Conservation (phyloP, 2,329 filamentous ascomycete genomes). For the Aspergillus floridensis region DNA sequence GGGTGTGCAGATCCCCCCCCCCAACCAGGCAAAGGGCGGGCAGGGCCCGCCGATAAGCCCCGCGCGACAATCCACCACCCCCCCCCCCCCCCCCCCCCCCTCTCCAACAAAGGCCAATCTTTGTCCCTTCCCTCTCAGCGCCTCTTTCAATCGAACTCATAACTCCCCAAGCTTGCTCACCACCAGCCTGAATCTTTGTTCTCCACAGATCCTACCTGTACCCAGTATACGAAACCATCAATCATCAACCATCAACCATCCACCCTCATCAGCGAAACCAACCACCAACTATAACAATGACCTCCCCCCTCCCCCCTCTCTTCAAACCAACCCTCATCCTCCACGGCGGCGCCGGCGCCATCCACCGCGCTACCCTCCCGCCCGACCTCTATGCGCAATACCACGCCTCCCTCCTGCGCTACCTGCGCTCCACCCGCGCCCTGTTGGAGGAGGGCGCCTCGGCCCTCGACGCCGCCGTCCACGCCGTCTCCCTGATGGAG, state of each 20-base stretch:
- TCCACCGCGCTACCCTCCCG: slow-evolving; percentile 59
- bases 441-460: slow-evolving; percentile 48
- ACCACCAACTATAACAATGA: neutral
- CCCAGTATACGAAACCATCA: neutral
- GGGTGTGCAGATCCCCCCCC: too few relatives aligned
- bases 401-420: slow-evolving; percentile 59
- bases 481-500: slow-evolving; percentile 74
- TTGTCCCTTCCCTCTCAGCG: too few relatives aligned
- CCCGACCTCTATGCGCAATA: slow-evolving; percentile 59
- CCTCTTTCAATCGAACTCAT: too few relatives aligned
- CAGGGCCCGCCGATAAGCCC: too few relatives aligned
- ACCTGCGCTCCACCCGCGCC: slow-evolving; percentile 52
- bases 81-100: too few relatives aligned
- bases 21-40: neutral
- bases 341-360: slow-evolving; percentile 71
- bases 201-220: too few relatives aligned
- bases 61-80: too few relatives aligned
- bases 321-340: slow-evolving; percentile 63
- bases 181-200: too few relatives aligned
- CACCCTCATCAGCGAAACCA: too few relatives aligned
- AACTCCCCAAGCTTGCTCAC: too few relatives aligned
- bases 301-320: neutral
- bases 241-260: neutral
- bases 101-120: too few relatives aligned
- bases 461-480: slow-evolving; percentile 71